Conservation (phyloP, 306 rosid species). For the Ammopiptanthus mongolicus region DNA sequence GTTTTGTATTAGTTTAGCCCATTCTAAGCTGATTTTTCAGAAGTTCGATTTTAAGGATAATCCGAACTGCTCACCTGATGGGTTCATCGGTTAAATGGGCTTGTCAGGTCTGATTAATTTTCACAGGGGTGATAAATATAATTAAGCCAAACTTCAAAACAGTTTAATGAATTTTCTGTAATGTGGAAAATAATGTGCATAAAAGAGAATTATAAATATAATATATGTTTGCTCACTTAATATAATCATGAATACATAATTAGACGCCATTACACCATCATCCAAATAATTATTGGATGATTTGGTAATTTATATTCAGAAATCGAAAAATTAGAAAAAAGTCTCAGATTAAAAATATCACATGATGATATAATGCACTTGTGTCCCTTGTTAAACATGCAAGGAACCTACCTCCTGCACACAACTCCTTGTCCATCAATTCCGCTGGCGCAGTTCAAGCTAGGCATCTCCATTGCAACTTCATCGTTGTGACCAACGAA, state of each 20-base stretch:
- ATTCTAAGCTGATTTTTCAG: too few relatives aligned
- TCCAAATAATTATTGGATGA: neutral
- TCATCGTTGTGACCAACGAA: conserved; percentile 21
- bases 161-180: too few relatives aligned
- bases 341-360: neutral
- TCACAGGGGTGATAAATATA: too few relatives aligned
- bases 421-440: conserved; percentile 45
- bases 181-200: too few relatives aligned
- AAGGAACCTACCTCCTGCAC: conserved; percentile 31
- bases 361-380: too few relatives aligned
- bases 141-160: too few relatives aligned
- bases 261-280: neutral
- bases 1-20: too few relatives aligned
- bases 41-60: too few relatives aligned
- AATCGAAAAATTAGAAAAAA: neutral
- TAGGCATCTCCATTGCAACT: conserved; percentile 16
- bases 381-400: neutral
- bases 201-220: too few relatives aligned
- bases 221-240: neutral
- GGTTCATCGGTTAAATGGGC: too few relatives aligned
- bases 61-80: too few relatives aligned
- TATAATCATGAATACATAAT: neutral
- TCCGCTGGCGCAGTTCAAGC: conserved; percentile 38
- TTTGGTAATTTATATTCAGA: neutral
- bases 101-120: too few relatives aligned